Base-by-base conservation (phyloP, 306 rosid genomes). In the Ceratonia siliqua region DNA sequence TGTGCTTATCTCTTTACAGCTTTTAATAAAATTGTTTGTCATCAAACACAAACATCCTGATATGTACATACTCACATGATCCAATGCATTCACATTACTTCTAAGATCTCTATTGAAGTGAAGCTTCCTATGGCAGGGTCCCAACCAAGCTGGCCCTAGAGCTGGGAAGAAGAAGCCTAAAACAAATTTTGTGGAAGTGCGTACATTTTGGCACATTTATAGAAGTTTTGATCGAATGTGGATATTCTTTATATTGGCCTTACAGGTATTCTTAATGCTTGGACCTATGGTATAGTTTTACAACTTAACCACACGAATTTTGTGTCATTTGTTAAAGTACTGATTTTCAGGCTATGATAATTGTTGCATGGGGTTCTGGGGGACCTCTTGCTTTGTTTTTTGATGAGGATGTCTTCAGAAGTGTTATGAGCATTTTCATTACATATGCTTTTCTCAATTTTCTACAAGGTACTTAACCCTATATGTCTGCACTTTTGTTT, bases 181-280 rank as follows among this genome's bases (percentile, higher is more conserved):
- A 87, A 89, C 97, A 56, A 95, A 89, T 78, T 95, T 95, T 76
- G 98, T 86, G 15, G 99, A 95, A 90, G 93, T 92, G 48, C 99
- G 99, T 30, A 92, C 99, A 6, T 95, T 89, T 86, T 81, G 63
- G 85, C 98, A 95, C 82, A 89, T 95, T 27, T 95, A 92, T 77
- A 90, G 99, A 87, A 92, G 96, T 80, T 95, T 95, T 66, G 97
- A 95, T 84, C 88, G 98, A 72, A 95, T 95, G 99, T 95, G 99
- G 99, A 86, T 89, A 58, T 92, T 95, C 87, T 89, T 92, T 52
- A 95, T 95, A 86, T 61, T 95, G 87, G 98, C 98, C 70, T 87
- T 90, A 79, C 99, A 95, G 99, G 99, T 95, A 87, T 53, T 56
- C 33, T 53, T 72, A 54, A 64, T 32, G 33, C 76, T 78, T 77